phyloP scores from a whole-genome alignment of 148 eudicot species.

The Bassia scoparia region DNA sequence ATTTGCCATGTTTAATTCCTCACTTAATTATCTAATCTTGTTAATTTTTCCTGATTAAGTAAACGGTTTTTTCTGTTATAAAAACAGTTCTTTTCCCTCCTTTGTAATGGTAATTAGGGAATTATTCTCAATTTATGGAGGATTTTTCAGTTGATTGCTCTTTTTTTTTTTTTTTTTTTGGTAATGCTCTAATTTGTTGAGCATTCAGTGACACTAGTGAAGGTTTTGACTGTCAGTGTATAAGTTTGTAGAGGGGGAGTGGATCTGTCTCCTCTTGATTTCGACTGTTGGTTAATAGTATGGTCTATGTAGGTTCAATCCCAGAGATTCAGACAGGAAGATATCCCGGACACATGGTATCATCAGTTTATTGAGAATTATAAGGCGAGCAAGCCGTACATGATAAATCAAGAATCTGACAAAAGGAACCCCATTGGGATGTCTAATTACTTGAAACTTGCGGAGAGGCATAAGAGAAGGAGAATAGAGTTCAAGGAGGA shows the following conservation, averaged over 20 bases:
- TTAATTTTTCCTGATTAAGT: too few relatives aligned
- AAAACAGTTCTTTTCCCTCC: not conserved
- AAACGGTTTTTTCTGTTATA: too few relatives aligned
- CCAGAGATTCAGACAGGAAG: constrained; percentile 62
- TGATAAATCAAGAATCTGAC: constrained; percentile 59
- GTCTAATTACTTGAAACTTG: constrained; percentile 65
- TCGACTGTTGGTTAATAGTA: not conserved
- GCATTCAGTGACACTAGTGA: not conserved
- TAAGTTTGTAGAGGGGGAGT: not conserved
- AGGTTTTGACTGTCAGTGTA: constrained; percentile 8
- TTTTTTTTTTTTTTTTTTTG: not conserved
- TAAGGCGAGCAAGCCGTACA: constrained; percentile 61
- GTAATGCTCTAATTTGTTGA: not conserved
- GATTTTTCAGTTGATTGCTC: not conserved
- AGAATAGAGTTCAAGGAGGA: constrained; percentile 66
- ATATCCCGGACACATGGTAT: constrained; percentile 89
- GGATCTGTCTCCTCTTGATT: not conserved
- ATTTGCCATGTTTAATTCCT: not conserved
- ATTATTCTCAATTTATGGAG: not conserved
- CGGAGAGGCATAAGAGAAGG: constrained; percentile 78
- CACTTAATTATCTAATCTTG: too few relatives aligned
- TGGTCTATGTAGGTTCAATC: constrained; percentile 43
- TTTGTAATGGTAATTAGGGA: not conserved
- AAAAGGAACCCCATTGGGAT: constrained; percentile 80
- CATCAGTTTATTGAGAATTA: constrained; percentile 70